These are phyloP conservation scores for Theobroma cacao DNA, from an alignment of 345 rosid genomes.

Conservation along the genomic window DNA sequence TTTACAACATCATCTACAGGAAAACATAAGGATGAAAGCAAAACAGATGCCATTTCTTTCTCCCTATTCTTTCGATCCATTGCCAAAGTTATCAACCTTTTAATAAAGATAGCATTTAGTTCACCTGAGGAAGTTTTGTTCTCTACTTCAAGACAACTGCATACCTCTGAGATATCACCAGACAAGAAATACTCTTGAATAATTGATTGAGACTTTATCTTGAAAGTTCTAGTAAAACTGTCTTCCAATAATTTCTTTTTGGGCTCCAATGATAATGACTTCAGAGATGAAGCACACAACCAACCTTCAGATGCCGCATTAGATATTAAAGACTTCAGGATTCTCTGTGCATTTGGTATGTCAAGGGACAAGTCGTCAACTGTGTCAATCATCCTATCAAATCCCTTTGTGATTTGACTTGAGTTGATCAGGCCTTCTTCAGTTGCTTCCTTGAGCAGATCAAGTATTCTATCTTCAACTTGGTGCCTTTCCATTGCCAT, in stretches of 20 bases:
- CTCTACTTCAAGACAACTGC: conserved; percentile 60
- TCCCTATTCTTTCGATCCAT: conserved; percentile 89
- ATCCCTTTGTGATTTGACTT: conserved; percentile 79
- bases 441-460: conserved; percentile 56
- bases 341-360: conserved; percentile 61
- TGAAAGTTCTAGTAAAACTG: conserved; percentile 39
- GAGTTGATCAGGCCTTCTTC: conserved; percentile 75
- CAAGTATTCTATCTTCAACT: conserved; percentile 53
- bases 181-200: conserved; percentile 71
- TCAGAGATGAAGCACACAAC: conserved; percentile 77
- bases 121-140: conserved; percentile 36
- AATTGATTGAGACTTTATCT: conserved; percentile 63
- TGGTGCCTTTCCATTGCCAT: conserved; percentile 76
- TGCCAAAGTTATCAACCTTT: conserved; percentile 68
- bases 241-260: conserved; percentile 38
- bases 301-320: conserved; percentile 87
- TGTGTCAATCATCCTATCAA: conserved; percentile 60
- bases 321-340: conserved; percentile 62
- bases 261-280: conserved; percentile 41
- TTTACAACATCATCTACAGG: conserved; percentile 63
- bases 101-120: conserved; percentile 67
- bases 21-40: conserved; percentile 65
- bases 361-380: conserved; percentile 80
- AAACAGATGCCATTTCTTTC: conserved; percentile 87
- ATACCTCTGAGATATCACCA: conserved; percentile 65